Conservation (phyloP, 2,329 filamentous ascomycete species). For the Colletotrichum cereale region DNA sequence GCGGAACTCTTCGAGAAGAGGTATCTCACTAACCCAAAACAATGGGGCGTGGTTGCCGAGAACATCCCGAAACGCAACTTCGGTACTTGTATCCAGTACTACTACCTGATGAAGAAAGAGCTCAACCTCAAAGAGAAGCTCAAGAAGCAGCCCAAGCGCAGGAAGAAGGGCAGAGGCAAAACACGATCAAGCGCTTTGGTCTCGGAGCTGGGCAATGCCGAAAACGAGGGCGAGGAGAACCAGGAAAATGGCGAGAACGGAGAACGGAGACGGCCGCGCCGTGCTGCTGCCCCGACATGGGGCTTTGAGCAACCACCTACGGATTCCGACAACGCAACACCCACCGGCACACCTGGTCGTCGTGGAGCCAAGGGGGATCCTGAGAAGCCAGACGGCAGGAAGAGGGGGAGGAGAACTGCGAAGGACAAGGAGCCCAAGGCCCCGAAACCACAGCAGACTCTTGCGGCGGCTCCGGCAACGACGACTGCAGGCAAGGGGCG, state of each 20-base stretch:
- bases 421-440: constrained; percentile 59
- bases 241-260: constrained; percentile 70
- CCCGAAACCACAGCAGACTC: constrained; percentile 50
- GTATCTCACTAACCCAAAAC: constrained; percentile 82
- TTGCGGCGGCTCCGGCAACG: constrained; percentile 61
- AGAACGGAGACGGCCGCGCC: constrained; percentile 70
- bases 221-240: constrained; percentile 67
- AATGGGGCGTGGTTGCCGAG: constrained; percentile 83
- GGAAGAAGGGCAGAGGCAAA: constrained; percentile 64
- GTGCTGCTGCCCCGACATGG: constrained; percentile 79
- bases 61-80: constrained; percentile 77
- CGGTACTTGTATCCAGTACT: constrained; percentile 86
- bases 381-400: constrained; percentile 55
- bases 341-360: constrained; percentile 68
- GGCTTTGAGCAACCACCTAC: constrained; percentile 69
- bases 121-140: constrained; percentile 83
- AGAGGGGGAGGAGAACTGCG: constrained; percentile 55
- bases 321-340: constrained; percentile 72
- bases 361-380: constrained; percentile 62
- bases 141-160: constrained; percentile 71
- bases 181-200: constrained; percentile 74
- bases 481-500: constrained; percentile 58
- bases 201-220: constrained; percentile 73
- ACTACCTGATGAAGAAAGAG: constrained; percentile 83
- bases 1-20: constrained; percentile 77